Evolutionary conservation across 192 early-diverging fungal species (phyloP).

Genomic region (Phlyctochytrium planicorne): DNA sequence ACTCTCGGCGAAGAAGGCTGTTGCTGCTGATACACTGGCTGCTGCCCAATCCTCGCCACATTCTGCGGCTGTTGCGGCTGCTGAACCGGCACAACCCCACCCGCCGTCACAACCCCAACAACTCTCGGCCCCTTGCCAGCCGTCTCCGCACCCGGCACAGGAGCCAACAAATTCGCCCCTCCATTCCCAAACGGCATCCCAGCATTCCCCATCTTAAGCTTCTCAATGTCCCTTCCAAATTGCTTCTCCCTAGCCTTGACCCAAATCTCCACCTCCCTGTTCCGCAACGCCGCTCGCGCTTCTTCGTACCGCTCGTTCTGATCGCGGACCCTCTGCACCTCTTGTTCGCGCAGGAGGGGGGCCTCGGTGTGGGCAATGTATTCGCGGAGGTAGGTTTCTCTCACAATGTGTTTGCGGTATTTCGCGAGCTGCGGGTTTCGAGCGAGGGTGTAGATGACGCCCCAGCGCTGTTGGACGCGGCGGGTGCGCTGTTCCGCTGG

Average conservation of each 20-base stretch:
- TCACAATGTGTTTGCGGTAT: conserved; percentile 15
- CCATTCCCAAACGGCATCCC: too few species aligned
- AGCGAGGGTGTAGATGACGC: conserved; percentile 11
- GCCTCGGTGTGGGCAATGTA: conserved; percentile 4
- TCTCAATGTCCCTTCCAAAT: background rate
- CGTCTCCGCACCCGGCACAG: too few species aligned
- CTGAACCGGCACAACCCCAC: too few species aligned
- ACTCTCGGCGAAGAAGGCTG: too few species aligned
- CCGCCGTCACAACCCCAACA: too few species aligned
- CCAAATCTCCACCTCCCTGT: background rate
- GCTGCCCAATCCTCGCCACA: too few species aligned
- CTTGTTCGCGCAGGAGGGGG: background rate
- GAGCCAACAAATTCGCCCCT: too few species aligned
- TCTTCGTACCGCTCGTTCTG: background rate
- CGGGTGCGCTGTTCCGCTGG: background rate
- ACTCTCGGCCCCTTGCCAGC: too few species aligned
- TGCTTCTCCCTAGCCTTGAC: background rate
- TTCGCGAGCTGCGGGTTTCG: conserved; percentile 13
- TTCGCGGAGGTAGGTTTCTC: conserved; percentile 12
- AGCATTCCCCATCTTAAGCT: background rate
- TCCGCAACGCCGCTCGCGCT: background rate
- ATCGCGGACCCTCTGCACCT: background rate
- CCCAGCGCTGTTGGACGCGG: conserved; percentile 13
- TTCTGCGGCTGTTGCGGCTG: too few species aligned
- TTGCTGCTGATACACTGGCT: too few species aligned